Base-by-base conservation (phyloP, 2,329 filamentous ascomycete genomes). In the Neurospora crassa region DNA sequence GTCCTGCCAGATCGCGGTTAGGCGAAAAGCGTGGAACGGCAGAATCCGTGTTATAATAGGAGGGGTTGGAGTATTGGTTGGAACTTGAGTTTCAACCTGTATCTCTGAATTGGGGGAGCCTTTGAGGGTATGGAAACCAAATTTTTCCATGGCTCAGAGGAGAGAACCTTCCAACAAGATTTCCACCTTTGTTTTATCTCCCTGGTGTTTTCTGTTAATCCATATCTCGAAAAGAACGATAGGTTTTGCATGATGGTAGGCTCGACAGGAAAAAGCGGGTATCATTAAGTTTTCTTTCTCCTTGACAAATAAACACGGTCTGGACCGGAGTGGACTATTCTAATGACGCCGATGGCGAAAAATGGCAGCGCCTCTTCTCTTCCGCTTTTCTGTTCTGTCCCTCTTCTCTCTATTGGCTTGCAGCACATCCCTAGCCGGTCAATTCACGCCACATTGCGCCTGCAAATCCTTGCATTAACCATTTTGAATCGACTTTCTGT, bases 251-350 rank as follows among this genome's bases (percentile, higher is more conserved):
- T 72, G 24, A 70, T 69, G n/a, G 53, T 67, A n/a, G 67, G 53
- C 41, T 42, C 12, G 59, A 67, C 41, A 37, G 63, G 59, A 34
- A 69, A 41, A 68, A 53, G 29, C 24, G 53, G 53, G 14, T 63
- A 63, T 34, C 53, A 63, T 63, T 40, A 7, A 20, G 40, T 34
- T 43, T 69, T 59, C 53, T 71, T 40, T 72, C 42, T 70, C 71
- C 45, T 71, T 70, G 37, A 71, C 73, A 74, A 72, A 71, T 75
- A 74, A 74, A 75, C 71, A 72, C 69, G 73, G 72, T 73, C 72
- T 67, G 73, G 73, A 71, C 73, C 69, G 72, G 74, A 70, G 69
- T 70, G 73, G 71, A 74, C 68, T 73, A 72, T 47, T 71, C 73
- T 74, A 75, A 76, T 75, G 70, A 74, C 68, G 53, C 68, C 70